Evolutionary conservation across 495 filamentous ascomycete species (phyloP).

Genomic region (Penicillium alfredii): DNA sequence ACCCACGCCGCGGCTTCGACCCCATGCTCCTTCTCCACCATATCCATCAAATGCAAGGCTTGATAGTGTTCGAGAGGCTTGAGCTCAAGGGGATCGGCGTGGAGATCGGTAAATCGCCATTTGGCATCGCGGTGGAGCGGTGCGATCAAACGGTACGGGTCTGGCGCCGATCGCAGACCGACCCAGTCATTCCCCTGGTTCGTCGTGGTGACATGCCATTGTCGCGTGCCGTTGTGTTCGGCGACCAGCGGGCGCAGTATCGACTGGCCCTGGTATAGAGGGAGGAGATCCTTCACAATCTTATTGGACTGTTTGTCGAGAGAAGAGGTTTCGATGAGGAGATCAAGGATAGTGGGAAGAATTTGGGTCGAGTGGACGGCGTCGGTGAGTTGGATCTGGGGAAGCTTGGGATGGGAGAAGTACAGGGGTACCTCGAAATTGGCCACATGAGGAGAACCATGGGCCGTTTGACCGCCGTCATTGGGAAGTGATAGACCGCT

Average conservation of each 20-base stretch:
- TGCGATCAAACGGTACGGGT: constrained; percentile 32
- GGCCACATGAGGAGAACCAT: constrained; percentile 34
- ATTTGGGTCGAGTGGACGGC: constrained; percentile 34
- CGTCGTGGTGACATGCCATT: constrained; percentile 41
- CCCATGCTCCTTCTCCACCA: too few species aligned
- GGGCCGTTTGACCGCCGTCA: constrained; percentile 26
- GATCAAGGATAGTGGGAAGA: constrained; percentile 39
- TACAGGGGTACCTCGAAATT: constrained; percentile 38
- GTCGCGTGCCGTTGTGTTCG: constrained; percentile 13
- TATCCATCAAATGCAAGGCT: too few species aligned
- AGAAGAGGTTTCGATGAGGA: constrained; percentile 31
- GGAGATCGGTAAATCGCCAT: constrained; percentile 34
- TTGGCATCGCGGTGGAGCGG: constrained; percentile 33
- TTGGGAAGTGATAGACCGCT: constrained; percentile 29
- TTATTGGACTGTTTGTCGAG: constrained; percentile 16
- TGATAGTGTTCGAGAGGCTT: too few species aligned
- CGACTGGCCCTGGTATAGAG: constrained; percentile 41
- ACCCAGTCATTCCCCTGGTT: constrained; percentile 37
- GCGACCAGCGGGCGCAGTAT: constrained; percentile 31
- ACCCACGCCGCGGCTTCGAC: too few species aligned
- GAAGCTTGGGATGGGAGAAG: constrained; percentile 35
- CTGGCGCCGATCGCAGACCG: constrained; percentile 21
- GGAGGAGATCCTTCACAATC: constrained; percentile 32
- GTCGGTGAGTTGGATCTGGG: constrained; percentile 28
- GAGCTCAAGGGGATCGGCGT: too few species aligned